Conservation (phyloP, 257 asterid genomes). For the Cordia subcordata region DNA sequence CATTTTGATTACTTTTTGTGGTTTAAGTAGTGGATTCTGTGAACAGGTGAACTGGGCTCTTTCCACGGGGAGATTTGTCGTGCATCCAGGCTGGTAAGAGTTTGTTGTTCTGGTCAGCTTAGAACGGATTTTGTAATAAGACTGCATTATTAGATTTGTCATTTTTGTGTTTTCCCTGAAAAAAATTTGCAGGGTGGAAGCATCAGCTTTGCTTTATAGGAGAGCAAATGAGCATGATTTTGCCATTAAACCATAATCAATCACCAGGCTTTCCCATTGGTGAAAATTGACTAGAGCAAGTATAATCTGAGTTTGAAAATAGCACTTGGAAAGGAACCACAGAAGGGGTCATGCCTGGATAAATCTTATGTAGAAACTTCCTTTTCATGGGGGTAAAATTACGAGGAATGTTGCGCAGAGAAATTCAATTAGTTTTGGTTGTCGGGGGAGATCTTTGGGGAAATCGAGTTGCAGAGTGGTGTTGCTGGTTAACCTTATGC, state of each 20-base stretch:
- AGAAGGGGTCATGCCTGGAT: neutral
- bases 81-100: constrained; percentile 94
- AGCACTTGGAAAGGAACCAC: constrained; percentile 3
- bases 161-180: constrained; percentile 6
- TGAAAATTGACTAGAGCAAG: constrained; percentile 8
- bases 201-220: constrained; percentile 90
- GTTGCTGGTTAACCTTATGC: no score
- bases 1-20: no score
- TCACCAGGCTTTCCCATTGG: constrained; percentile 19
- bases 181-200: constrained; percentile 81
- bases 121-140: neutral
- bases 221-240: constrained; percentile 92
- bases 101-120: constrained; percentile 4
- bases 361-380: neutral
- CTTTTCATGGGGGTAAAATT: no score
- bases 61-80: constrained; percentile 69
- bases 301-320: neutral
- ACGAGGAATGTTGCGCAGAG: no score
- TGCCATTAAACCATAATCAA: constrained; percentile 67
- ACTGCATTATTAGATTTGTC: neutral
- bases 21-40: constrained; percentile 5
- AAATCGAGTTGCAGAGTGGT: no score
- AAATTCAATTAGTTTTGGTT: no score
- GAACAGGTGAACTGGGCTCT: constrained; percentile 91
- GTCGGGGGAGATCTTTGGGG: no score